phyloP scores from a whole-genome alignment of 139 green algal genomes.

The Chlorella sp. region DNA sequence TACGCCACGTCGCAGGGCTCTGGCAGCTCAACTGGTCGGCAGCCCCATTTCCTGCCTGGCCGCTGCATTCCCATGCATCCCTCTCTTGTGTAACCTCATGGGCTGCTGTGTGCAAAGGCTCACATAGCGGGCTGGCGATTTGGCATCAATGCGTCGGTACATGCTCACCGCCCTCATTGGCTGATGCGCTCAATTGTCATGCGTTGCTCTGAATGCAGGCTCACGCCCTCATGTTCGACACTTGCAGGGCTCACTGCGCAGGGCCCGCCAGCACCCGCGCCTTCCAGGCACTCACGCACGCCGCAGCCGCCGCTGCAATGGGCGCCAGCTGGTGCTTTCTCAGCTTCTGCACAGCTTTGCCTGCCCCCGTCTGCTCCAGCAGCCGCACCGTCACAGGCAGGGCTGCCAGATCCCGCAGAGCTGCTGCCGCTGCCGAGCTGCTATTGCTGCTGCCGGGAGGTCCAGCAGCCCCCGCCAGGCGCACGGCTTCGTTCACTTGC shows the following conservation, averaged over 20 bases:
- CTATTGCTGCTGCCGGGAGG: background rate
- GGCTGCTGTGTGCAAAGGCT: too few species aligned
- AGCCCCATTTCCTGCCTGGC: too few species aligned
- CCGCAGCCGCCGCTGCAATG: background rate
- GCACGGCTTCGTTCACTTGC: background rate
- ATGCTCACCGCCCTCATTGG: too few species aligned
- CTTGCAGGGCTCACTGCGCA: background rate
- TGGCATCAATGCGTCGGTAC: too few species aligned
- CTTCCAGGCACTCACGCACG: conserved; percentile 2
- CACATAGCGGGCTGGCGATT: too few species aligned
- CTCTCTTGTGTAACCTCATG: too few species aligned
- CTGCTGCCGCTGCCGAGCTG: background rate
- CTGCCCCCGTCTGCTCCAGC: conserved; percentile 4
- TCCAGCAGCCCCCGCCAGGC: background rate
- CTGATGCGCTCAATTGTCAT: too few species aligned
- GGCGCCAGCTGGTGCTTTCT: background rate
- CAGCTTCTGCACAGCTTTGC: background rate
- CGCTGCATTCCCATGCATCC: too few species aligned
- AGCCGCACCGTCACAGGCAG: background rate
- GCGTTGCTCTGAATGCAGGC: too few species aligned
- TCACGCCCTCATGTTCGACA: too few species aligned
- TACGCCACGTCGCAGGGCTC: too few species aligned
- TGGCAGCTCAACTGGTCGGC: too few species aligned
- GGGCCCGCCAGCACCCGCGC: background rate
- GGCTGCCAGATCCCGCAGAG: background rate